A percentile compares a stretch with the other conserved stretches of the same genome.
phyloP scores from a whole-genome alignment of 2,329 filamentous ascomycete genomes.

The Podosphaera xanthii region DNA sequence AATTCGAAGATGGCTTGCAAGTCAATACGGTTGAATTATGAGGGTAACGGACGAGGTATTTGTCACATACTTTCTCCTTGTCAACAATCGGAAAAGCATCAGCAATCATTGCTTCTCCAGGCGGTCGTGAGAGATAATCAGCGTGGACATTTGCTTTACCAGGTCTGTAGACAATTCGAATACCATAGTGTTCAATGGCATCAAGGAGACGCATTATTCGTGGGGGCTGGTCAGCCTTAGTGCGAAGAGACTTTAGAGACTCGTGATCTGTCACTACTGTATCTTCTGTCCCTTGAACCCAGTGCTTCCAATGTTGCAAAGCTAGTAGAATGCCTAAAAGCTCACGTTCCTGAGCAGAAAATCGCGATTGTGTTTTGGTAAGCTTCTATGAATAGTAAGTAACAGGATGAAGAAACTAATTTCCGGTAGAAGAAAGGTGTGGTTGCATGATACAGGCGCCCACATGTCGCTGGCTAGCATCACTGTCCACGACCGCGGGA shows the following conservation, averaged over 20 bases:
- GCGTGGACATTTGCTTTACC: background rate
- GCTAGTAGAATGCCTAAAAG: background rate
- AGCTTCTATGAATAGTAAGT: background rate
- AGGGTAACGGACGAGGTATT: background rate
- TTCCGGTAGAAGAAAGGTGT: background rate
- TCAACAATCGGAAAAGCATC: background rate
- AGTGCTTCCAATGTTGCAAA: background rate
- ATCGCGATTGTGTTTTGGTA: too few species aligned
- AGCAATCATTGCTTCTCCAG: background rate
- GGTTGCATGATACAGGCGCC: background rate
- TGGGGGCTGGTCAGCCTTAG: background rate
- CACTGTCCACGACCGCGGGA: background rate
- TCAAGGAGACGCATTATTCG: background rate
- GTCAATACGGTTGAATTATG: background rate
- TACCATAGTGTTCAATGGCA: background rate
- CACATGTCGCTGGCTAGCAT: background rate
- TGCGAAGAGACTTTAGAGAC: background rate
- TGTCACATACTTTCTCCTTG: background rate
- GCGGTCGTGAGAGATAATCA: background rate
- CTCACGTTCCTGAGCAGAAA: background rate
- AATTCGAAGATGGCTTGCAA: background rate
- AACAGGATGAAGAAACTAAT: background rate
- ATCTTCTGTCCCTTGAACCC: background rate
- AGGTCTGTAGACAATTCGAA: background rate
- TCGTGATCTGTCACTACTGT: slow-evolving; percentile 1